Percentiles rank a stretch among this genome's conserved stretches.
Evolutionary conservation across 306 rosid species (phyloP).

Genomic region (Lagenaria siceraria): DNA sequence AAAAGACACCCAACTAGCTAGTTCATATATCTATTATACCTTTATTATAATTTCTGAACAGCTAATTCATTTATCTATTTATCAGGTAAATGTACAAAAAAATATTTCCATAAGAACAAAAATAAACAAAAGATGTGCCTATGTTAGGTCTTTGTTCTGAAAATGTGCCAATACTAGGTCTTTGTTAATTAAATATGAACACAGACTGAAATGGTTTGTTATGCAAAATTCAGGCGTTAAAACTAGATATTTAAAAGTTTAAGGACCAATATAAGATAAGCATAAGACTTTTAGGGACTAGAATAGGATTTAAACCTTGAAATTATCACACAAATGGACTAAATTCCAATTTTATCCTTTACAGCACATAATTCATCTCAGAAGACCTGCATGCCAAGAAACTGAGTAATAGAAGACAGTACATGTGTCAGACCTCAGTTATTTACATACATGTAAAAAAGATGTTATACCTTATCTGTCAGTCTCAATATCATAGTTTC

Average conservation of each 20-base stretch:
- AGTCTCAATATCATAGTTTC: conserved; percentile 84
- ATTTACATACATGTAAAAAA: background rate
- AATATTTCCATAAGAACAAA: background rate
- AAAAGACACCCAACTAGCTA: too few relatives aligned
- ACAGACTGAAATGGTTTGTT: background rate
- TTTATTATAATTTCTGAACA: too few relatives aligned
- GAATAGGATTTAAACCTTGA: background rate
- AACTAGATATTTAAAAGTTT: background rate
- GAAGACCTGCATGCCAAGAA: background rate
- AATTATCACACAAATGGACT: background rate
- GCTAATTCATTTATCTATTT: background rate
- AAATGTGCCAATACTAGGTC: background rate
- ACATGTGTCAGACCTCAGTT: background rate
- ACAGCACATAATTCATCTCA: background rate
- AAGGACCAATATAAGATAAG: background rate
- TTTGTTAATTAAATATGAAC: background rate
- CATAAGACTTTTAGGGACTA: background rate
- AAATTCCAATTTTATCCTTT: background rate
- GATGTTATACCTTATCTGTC: conserved; percentile 55
- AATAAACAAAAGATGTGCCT: background rate
- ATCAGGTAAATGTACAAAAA: background rate
- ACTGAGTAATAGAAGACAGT: background rate
- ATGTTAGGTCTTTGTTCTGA: background rate
- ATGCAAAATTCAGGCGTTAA: background rate
- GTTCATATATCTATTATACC: too few relatives aligned